Evolutionary conservation across 106 monocot species (phyloP).

Genomic region (Cymbidium sinense): DNA sequence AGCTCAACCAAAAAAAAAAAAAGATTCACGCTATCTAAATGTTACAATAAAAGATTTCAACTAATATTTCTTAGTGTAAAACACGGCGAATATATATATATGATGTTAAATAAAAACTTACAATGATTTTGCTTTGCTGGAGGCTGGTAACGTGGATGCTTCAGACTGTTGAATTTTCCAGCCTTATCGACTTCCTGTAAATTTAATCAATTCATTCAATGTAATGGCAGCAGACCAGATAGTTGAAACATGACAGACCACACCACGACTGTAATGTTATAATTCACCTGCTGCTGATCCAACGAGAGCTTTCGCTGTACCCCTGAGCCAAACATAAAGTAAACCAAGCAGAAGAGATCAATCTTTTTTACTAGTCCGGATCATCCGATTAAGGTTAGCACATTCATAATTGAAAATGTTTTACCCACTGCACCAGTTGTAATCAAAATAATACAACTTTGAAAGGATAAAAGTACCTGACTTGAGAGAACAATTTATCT

Average conservation of each 20-base stretch:
- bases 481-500: slow-evolving; percentile 22
- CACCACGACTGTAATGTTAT: too few species aligned
- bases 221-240: neutral
- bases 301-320: slow-evolving; percentile 63
- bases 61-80: neutral
- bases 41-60: neutral
- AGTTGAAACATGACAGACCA: neutral
- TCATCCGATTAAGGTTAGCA: neutral
- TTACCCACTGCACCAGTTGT: neutral
- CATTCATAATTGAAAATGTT: neutral
- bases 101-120: neutral
- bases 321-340: slow-evolving; percentile 21
- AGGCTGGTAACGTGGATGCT: slow-evolving; percentile 28
- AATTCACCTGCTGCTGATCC: slow-evolving; percentile 47
- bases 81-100: neutral
- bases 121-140: slow-evolving; percentile 57
- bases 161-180: slow-evolving; percentile 30
- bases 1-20: neutral
- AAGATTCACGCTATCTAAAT: too few species aligned
- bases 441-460: neutral
- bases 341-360: neutral
- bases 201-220: neutral
- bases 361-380: neutral
- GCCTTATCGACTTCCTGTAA: slow-evolving; percentile 34
- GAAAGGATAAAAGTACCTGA: slow-evolving; percentile 20